phyloP scores from a whole-genome alignment of 495 filamentous ascomycete genomes.

The Hypomontagnella monticulosa region DNA sequence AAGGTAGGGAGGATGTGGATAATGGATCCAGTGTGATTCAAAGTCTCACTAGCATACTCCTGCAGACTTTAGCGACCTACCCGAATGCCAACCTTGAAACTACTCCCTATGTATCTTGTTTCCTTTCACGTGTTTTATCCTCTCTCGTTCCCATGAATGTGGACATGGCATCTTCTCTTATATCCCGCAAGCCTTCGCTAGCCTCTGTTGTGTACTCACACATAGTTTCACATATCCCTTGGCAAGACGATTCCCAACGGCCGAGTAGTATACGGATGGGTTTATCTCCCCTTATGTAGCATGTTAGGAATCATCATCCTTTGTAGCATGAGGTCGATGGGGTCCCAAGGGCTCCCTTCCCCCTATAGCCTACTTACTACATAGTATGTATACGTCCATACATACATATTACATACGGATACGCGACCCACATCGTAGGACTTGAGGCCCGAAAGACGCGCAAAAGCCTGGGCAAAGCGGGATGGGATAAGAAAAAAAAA shows the following conservation, averaged over 20 bases:
- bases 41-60: slow-evolving; percentile 40
- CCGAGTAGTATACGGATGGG: neutral
- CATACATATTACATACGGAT: slow-evolving; percentile 16
- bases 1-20: slow-evolving; percentile 30
- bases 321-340: slow-evolving; percentile 18
- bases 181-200: neutral
- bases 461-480: slow-evolving; percentile 22
- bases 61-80: slow-evolving; percentile 32
- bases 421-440: slow-evolving; percentile 36
- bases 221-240: neutral
- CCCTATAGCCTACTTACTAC: too few species aligned
- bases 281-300: slow-evolving; percentile 2
- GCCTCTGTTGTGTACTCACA: neutral
- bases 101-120: neutral
- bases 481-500: slow-evolving; percentile 18
- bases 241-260: neutral
- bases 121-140: slow-evolving; percentile 22
- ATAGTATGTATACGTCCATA: too few species aligned
- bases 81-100: slow-evolving; percentile 14
- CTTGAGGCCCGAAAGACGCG: slow-evolving; percentile 41
- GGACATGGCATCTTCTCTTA: neutral
- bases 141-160: slow-evolving; percentile 3
- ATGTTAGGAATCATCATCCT: slow-evolving; percentile 1
- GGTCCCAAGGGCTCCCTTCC: too few species aligned
- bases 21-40: slow-evolving; percentile 35